Evolutionary conservation across 2,329 filamentous ascomycete species (phyloP).

Genomic region (Fusarium phyllophilum): DNA sequence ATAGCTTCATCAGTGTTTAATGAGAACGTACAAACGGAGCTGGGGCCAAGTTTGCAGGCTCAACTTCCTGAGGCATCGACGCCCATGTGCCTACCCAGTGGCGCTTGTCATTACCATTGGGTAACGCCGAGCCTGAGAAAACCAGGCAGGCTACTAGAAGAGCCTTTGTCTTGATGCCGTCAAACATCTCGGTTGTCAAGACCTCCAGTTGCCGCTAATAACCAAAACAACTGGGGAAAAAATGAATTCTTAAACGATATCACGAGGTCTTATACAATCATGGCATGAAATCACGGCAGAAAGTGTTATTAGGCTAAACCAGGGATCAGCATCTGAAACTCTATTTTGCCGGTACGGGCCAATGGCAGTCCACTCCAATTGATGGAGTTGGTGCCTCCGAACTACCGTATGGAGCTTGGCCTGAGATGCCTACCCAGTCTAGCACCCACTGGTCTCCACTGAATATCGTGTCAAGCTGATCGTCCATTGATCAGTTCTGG

Average conservation of each 20-base stretch:
- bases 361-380: neutral
- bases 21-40: constrained; percentile 18
- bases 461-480: neutral
- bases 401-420: constrained; percentile 3
- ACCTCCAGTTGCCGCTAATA: rapidly evolving
- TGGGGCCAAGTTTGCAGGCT: constrained; percentile 21
- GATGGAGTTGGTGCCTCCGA: constrained; percentile 16
- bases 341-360: constrained; percentile 5
- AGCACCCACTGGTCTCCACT: neutral
- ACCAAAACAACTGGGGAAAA: neutral
- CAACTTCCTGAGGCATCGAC: constrained; percentile 28
- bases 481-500: neutral
- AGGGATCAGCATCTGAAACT: constrained; percentile 9
- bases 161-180: neutral
- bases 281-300: neutral
- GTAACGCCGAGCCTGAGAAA: neutral
- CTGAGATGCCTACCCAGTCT: neutral
- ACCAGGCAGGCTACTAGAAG: constrained; percentile 13
- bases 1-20: rapidly evolving
- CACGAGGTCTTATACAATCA: neutral
- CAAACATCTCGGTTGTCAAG: neutral
- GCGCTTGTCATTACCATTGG: neutral
- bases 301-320: constrained; percentile 19
- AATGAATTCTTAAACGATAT: too few species aligned
- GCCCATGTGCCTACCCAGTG: constrained; percentile 35